These are phyloP conservation scores for Phytophthora litchii DNA, from an alignment of 352 stramenopile species.

Conservation along the genomic window DNA sequence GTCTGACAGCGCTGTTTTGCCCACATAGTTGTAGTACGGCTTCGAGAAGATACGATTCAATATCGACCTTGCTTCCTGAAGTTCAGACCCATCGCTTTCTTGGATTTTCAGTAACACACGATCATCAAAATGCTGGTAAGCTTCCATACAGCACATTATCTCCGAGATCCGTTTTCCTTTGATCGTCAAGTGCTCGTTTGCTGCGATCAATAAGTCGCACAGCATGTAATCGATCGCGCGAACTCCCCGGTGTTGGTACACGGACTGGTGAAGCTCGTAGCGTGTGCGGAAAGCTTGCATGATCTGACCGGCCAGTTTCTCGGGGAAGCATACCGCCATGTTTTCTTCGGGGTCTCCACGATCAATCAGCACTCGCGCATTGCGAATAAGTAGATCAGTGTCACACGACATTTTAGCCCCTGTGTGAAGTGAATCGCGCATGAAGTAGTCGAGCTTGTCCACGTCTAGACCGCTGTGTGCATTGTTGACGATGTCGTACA, in stretches of 20 bases:
- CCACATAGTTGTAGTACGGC: constrained; percentile 81
- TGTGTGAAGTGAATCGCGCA: constrained; percentile 81
- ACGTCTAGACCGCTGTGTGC: constrained; percentile 85
- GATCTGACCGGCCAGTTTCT: constrained; percentile 85
- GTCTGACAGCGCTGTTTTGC: constrained; percentile 59
- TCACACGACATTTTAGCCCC: constrained; percentile 81
- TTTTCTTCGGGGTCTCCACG: constrained; percentile 42
- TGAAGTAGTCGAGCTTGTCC: constrained; percentile 93
- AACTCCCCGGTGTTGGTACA: constrained; percentile 88
- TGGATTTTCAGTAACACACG: constrained; percentile 80
- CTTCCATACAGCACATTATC: constrained; percentile 65
- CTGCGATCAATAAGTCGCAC: constrained; percentile 74
- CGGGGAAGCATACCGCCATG: constrained; percentile 83
- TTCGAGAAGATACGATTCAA: constrained; percentile 69
- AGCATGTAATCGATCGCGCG: constrained; percentile 91
- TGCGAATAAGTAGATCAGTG: constrained; percentile 75
- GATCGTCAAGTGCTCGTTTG: constrained; percentile 66
- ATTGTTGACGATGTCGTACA: constrained; percentile 93
- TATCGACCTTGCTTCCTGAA: constrained; percentile 56
- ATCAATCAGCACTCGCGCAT: constrained; percentile 73
- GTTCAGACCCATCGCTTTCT: constrained; percentile 55
- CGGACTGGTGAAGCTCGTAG: constrained; percentile 85
- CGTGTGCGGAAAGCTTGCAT: constrained; percentile 90
- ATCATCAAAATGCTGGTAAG: constrained; percentile 87
- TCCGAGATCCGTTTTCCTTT: constrained; percentile 72